Conservation (phyloP, 1,139 yeast genomes). For the Pichia sp. region DNA sequence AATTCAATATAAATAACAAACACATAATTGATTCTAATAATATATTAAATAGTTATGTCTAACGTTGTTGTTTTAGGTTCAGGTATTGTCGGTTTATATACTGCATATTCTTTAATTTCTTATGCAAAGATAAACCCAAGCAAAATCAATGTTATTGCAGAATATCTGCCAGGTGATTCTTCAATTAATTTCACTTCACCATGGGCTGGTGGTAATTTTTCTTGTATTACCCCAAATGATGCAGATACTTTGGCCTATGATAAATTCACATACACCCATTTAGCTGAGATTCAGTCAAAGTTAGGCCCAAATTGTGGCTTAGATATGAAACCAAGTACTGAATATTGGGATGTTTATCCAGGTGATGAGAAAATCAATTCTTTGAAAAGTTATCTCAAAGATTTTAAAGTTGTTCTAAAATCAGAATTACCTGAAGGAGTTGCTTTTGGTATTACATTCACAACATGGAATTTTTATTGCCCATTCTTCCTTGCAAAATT, state of each 20-base stretch:
- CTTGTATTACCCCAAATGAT: conserved; percentile 58
- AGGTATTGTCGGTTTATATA: conserved; percentile 68
- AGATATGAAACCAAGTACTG: conserved; percentile 47
- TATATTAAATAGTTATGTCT: no score
- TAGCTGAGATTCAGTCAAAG: conserved; percentile 36
- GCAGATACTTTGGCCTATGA: conserved; percentile 47
- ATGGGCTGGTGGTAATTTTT: conserved; percentile 73
- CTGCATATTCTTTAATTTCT: conserved; percentile 47
- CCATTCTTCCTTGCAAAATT: conserved; percentile 50
- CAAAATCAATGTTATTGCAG: conserved; percentile 52
- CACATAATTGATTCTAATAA: no score
- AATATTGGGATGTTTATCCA: conserved; percentile 47
- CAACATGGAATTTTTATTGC: conserved; percentile 63
- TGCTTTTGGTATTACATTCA: conserved; percentile 46
- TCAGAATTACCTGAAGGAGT: conserved; percentile 42
- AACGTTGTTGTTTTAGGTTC: conserved; percentile 31
- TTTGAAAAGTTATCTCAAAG: conserved; percentile 40
- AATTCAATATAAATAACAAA: no score
- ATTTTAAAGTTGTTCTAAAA: conserved; percentile 33
- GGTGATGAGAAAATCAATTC: conserved; percentile 39
- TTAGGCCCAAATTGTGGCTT: conserved; percentile 51
- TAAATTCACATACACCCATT: conserved; percentile 46
- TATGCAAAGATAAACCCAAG: conserved; percentile 36
- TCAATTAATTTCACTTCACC: conserved; percentile 69
- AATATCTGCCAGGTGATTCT: conserved; percentile 68